Evolutionary conservation across 2,329 filamentous ascomycete species (phyloP), one percentile per base, ranked within the genome.

Genomic region (Neonectria faginata): DNA sequence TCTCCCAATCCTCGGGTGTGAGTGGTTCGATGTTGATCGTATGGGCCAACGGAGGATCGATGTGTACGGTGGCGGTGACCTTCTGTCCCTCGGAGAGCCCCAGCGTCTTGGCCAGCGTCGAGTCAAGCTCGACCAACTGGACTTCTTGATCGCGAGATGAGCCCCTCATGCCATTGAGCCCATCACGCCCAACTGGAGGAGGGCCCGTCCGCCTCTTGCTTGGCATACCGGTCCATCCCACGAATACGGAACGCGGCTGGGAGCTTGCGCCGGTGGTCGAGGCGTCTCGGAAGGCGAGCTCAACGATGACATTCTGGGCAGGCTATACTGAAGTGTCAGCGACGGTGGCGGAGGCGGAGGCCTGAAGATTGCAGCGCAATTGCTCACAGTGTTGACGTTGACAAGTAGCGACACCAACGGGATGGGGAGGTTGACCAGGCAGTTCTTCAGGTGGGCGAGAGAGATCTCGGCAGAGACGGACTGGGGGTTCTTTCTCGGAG

Each of bases 171-270:
- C 86, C 84, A 70, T 82, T 87, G 71, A 94, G 86, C 1, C 92
- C 91, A 75, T 96, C 92, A 70, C 91, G 89, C 61, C 88, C 86
- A 29, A 96, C 88, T 29, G 94, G 85, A 0, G 92, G 88, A 0
- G 92, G 88, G 12, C 90, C 88, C 70, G 92, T 82, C 77, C 89
- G 92, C 75, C 92, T 89, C 85, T 94, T 97, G 83, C 94, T 97
- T 69, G 94, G 92, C 93, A 99, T 97, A 72, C 96, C 96, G 11
- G 96, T 97, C 96, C 96, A 99, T 78, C 96, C 96, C 64, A 97
- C 85, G 77, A 92, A 99, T 73, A 97, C 85, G 52, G 92, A 97
- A 74, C 86, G 88, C 71, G 89, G 87, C 57, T 82, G 79, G 7
- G 82, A 76, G 56, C 83, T 77, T 42, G 82, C 75, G 72, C 83